Evolutionary conservation across 306 rosid genomes (phyloP).

Genomic region (Quercus mongolica): DNA sequence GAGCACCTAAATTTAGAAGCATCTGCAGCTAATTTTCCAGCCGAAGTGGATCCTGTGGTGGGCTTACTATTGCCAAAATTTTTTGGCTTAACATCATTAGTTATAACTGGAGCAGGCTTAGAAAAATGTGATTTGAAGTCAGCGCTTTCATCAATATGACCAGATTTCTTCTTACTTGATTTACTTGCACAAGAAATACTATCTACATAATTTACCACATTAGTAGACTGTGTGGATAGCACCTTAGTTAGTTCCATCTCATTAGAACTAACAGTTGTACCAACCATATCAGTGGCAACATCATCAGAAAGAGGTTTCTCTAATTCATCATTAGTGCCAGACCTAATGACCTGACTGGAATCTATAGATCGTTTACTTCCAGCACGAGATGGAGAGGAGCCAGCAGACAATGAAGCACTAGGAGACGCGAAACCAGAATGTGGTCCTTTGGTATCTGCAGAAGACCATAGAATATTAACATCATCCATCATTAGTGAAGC

Average conservation of each 20-base stretch:
- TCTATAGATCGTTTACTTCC: conserved; percentile 32
- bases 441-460: conserved; percentile 38
- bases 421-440: conserved; percentile 21
- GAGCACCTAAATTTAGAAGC: conserved; percentile 30
- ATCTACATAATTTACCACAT: conserved; percentile 27
- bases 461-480: conserved; percentile 28
- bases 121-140: conserved; percentile 30
- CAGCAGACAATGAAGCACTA: conserved; percentile 17
- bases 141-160: conserved; percentile 27
- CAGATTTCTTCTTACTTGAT: conserved; percentile 38
- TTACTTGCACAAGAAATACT: conserved; percentile 31
- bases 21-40: conserved; percentile 45
- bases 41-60: conserved; percentile 30
- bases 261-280: conserved; percentile 9
- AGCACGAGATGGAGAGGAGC: conserved; percentile 28
- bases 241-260: conserved; percentile 20
- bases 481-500: conserved; percentile 16
- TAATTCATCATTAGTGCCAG: conserved; percentile 23
- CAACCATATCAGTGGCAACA: conserved; percentile 10
- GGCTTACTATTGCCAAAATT: conserved; percentile 37
- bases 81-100: conserved; percentile 30
- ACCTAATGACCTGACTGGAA: conserved; percentile 10
- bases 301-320: conserved; percentile 21
- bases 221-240: conserved; percentile 21
- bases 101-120: conserved; percentile 34